Evolutionary conservation across 2,329 filamentous ascomycete species (phyloP).

Genomic region (Aphanoascus verrucosus): DNA sequence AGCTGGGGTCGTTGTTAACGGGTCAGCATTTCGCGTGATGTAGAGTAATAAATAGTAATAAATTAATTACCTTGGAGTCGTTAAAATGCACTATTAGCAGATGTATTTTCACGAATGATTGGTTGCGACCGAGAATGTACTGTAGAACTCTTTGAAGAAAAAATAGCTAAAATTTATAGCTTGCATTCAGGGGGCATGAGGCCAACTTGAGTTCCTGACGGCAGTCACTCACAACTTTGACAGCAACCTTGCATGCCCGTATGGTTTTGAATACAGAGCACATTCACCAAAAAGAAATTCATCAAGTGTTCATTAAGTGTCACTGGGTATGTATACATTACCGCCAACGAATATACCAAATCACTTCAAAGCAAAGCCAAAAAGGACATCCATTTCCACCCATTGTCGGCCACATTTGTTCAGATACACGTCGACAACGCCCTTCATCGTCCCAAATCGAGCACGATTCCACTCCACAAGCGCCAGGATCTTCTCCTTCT

Average conservation of each 20-base stretch:
- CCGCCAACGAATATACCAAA: background rate
- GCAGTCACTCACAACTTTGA: background rate
- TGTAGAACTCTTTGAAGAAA: background rate
- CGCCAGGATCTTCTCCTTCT: conserved; percentile 55
- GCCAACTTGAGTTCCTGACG: background rate
- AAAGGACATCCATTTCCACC: conserved; percentile 87
- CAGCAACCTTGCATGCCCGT: too few relatives aligned
- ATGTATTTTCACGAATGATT: too few relatives aligned
- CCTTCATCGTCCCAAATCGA: conserved; percentile 65
- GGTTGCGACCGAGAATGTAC: too few relatives aligned
- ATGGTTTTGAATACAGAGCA: background rate
- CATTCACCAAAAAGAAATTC: background rate
- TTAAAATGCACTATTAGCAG: too few relatives aligned
- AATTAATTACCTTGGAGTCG: too few relatives aligned
- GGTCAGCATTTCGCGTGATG: too few relatives aligned
- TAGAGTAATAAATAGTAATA: too few relatives aligned
- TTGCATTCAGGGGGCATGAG: background rate
- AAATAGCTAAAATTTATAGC: background rate
- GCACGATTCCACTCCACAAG: conserved; percentile 73
- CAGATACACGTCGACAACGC: conserved; percentile 69
- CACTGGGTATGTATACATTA: background rate
- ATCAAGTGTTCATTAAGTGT: conserved; percentile 1
- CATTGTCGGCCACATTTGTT: conserved; percentile 84
- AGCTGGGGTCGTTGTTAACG: too few relatives aligned
- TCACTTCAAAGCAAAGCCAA: conserved; percentile 47